phyloP scores from a whole-genome alignment of 192 early-diverging fungal species.

The Dissophora globulifera region DNA sequence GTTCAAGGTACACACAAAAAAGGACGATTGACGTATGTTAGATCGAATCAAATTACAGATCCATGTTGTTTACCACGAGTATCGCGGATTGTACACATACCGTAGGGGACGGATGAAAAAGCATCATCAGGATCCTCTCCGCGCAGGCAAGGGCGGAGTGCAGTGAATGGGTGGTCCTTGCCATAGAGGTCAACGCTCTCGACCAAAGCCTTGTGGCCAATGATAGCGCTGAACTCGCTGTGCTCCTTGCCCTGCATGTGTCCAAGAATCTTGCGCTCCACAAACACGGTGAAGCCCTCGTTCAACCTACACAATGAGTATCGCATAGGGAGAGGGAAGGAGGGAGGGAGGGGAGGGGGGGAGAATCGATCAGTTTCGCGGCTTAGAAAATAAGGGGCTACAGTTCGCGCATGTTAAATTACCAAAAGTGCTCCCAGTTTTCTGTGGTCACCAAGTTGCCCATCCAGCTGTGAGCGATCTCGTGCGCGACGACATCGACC shows the following conservation, averaged over 20 bases:
- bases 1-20: no score
- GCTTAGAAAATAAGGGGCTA: conserved; percentile 3
- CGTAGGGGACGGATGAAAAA: conserved; percentile 86
- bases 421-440: conserved; percentile 74
- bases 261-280: conserved; percentile 91
- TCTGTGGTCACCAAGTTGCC: conserved; percentile 87
- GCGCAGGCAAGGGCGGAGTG: conserved; percentile 77
- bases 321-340: background rate
- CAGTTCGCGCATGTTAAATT: background rate
- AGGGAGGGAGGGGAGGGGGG: background rate
- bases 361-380: no score
- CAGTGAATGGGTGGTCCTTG: conserved; percentile 70
- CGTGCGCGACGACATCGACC: conserved; percentile 96
- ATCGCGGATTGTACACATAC: no score
- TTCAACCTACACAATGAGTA: conserved; percentile 80
- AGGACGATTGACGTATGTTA: no score
- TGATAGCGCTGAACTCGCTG: conserved; percentile 86
- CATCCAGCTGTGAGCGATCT: conserved; percentile 93
- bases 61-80: no score
- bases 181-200: conserved; percentile 79
- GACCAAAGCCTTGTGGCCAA: conserved; percentile 80
- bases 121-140: conserved; percentile 86
- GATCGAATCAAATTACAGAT: no score
- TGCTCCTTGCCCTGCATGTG: conserved; percentile 81
- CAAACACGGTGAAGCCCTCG: conserved; percentile 95